Conservation (phyloP, 441 rosid species). For the Brassica hybrid region DNA sequence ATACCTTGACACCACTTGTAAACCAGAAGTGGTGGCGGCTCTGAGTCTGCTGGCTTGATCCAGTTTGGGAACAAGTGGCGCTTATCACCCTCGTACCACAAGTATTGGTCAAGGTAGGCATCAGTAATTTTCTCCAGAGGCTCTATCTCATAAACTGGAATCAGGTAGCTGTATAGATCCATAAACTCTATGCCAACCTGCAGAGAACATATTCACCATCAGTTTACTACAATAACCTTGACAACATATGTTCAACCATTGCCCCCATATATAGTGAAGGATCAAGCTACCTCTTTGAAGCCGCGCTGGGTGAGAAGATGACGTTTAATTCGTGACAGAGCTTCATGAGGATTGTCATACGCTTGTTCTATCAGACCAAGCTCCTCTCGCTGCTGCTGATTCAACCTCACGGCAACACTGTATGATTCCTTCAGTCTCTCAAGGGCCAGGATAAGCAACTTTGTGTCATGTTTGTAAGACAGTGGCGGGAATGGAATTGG, state of each 20-base stretch:
- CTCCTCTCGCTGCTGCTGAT: constrained; percentile 97
- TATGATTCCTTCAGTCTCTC: constrained; percentile 98
- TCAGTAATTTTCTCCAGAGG: constrained; percentile 97
- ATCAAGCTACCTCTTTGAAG: constrained; percentile 80
- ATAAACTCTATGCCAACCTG: constrained; percentile 99
- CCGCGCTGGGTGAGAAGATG: constrained; percentile 99
- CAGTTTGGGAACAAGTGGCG: constrained; percentile 99
- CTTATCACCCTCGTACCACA: constrained; percentile 99
- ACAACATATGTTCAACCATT: constrained; percentile 10
- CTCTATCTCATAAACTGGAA: constrained; percentile 99
- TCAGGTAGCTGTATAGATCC: constrained; percentile 95
- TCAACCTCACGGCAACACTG: constrained; percentile 98
- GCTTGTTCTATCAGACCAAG: constrained; percentile 99
- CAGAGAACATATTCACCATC: constrained; percentile 26
- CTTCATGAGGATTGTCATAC: constrained; percentile 99
- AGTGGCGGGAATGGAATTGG: constrained; percentile 98
- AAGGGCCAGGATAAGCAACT: constrained; percentile 94
- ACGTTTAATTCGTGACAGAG: constrained; percentile 93
- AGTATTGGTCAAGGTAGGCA: constrained; percentile 97
- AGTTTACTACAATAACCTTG: constrained; percentile 10
- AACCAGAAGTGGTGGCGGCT: constrained; percentile 97
- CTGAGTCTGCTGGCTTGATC: constrained; percentile 99
- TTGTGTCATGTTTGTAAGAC: constrained; percentile 98
- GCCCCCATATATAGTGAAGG: not conserved
- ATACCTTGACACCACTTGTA: constrained; percentile 99